Base-by-base conservation (phyloP, 2,329 filamentous ascomycete species). In the Chrysoporthe puriensis region DNA sequence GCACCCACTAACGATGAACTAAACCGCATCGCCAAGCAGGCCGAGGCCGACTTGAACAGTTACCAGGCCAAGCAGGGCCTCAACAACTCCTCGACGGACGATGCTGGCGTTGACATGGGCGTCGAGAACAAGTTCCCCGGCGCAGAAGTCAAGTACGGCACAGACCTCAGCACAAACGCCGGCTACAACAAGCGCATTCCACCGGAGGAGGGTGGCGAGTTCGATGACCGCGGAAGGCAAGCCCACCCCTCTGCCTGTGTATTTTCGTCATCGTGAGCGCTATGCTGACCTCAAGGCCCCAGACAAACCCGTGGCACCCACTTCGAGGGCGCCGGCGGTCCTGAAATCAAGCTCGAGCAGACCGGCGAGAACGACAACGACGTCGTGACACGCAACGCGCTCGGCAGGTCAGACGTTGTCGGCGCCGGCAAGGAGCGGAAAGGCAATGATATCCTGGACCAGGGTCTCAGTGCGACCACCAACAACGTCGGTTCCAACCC, bases 1-100 rank as follows among this genome's bases (percentile, higher is more conserved):
- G 63, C 69, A 54, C 64, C 67, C 14, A 62, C 67, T 54, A 66
- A 74, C 72, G 75, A 80, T 42, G 76, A 80, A 68, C 79, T 82
- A 66, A 78, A 79, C 69, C 73, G 80, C 64, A 81, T 85, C 65
- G 79, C 83, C 66, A 75, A 79, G 44, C 73, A 82, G 72, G 82
- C 83, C 57, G 82, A 85, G 77, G 74, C 73, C 63, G 81, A 84
- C 71, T 77, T 84, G 66, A 84, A 84, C 77, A 80, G 76, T 14
- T 82, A 83, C 72, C 78, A 82, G 71, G 74, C 81, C 71, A 85
- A 84, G 76, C 83, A 82, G 1, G 82, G 83, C 64, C 75, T 74
- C 9, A 77, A 77, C 60, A 80, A 78, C 67, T 72, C 75, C 3
- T 76, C 81, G 6, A 76, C 76, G 4, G 81, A 83, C 32, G 77